Base-by-base conservation (phyloP, 2,329 filamentous ascomycete species). In the Aphanocladium album region DNA sequence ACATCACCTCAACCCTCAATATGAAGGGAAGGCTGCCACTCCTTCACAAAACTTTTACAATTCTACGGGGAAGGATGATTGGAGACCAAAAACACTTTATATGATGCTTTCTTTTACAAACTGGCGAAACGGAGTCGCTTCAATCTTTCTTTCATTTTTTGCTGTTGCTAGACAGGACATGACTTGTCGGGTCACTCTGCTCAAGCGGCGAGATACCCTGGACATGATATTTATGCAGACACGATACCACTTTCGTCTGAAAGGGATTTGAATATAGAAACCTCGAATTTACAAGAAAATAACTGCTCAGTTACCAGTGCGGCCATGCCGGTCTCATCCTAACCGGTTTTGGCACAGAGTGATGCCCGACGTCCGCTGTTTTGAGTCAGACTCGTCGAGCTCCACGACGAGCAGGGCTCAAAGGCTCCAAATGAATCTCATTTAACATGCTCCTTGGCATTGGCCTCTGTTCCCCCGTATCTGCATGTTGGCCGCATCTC, bases 31-130 rank as follows among this genome's bases (percentile, higher is more conserved):
- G 23, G 16, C 35, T 21, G 19, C 46, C 19, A 56, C 43, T 33
- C 41, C 17, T 57, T 27, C 2, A 60, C 60, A n/a, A 23, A 7
- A 51, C 57, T 62, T 66, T 25, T 41, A 49, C 16, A 53, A 47
- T 35, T 69, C 62, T 66, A 21, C 7, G 71, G 71, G 65, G 70
- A 71, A 19, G 69, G 69, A 66, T 52, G 71, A 62, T 72, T 72
- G 71, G 62, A 53, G 69, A 66, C 53, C 57, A 62, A 67, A 62
- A 49, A 35, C 53, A 51, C 63, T 62, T 57, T 62, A 64, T 35
- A 35, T 9, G 4, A 58, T 49, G 16, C 35, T n/a, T 5, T 58
- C 55, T 21, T 51, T 57, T 59, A 59, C 19, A 23, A 51, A 17
- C 16, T 5, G 47, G 37, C 46, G 47, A 52, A 59, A 35, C 19